Evolutionary conservation across 139 green algal genomes (phyloP).

Genomic region (Pycnococcus provasolii): DNA sequence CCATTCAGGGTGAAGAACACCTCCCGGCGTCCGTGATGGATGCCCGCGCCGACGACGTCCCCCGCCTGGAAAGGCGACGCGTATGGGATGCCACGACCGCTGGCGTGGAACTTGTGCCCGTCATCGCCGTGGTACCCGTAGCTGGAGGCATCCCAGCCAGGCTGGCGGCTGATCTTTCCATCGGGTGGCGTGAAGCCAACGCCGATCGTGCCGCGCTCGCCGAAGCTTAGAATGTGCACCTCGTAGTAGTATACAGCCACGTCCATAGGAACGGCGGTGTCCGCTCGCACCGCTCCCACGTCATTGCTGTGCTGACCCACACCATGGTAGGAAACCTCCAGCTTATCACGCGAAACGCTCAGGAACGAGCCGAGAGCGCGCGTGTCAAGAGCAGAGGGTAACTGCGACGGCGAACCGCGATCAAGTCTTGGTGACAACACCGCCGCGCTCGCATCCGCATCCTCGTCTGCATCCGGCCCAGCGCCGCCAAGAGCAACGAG

Average conservation of each 20-base stretch:
- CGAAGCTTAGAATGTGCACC: constrained; percentile 49
- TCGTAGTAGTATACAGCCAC: constrained; percentile 74
- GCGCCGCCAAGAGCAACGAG: too few relatives aligned
- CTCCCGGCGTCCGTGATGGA: constrained; percentile 56
- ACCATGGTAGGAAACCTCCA: too few relatives aligned
- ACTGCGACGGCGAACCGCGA: too few relatives aligned
- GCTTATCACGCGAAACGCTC: too few relatives aligned
- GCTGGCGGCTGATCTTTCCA: constrained; percentile 65
- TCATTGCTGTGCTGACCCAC: neutral
- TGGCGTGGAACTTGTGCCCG: constrained; percentile 48
- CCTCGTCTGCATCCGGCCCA: too few relatives aligned
- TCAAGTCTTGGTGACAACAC: too few relatives aligned
- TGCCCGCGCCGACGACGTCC: constrained; percentile 67
- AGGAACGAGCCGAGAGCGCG: too few relatives aligned
- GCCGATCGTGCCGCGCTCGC: constrained; percentile 45
- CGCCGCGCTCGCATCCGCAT: too few relatives aligned
- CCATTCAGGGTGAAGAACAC: constrained; percentile 94
- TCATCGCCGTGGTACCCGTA: constrained; percentile 83
- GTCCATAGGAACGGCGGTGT: neutral
- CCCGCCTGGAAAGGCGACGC: constrained; percentile 49
- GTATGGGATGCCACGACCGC: constrained; percentile 58
- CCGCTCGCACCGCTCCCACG: neutral
- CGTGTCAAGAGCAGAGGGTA: too few relatives aligned
- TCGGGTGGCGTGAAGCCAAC: constrained; percentile 59
- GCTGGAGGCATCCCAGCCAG: constrained; percentile 65